Evolutionary conservation across 2,329 filamentous ascomycete genomes (phyloP), one percentile per base, ranked within the genome.

Genomic region (Colletotrichum cordylinicola): DNA sequence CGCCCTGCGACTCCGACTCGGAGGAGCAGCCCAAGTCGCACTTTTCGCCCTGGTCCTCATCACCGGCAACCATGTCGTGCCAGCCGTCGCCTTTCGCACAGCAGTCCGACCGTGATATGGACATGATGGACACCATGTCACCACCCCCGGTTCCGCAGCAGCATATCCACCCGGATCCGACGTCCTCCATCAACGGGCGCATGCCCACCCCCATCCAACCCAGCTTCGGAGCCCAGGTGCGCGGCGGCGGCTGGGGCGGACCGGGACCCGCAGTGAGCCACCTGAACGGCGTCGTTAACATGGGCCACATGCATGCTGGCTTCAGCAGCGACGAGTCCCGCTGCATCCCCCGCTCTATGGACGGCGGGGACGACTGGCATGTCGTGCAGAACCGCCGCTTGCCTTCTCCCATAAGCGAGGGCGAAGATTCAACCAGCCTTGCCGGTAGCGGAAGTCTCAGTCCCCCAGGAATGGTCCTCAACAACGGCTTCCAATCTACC

Each of bases 191-290:
- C 61, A 84, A 84, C 24, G 86, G 87, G 73, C 89, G 90, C 64
- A 88, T 92, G 82, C 90, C 90, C 4, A 92, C 91, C 3, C 90
- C 90, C 3, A 91, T 92, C n/a, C 88, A 91, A 78, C 88, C 89
- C 75, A 90, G 84, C 67, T 92, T 92, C 79, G 88, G 89, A 2
- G 86, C 87, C 4, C 90, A 92, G 79, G 85, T 91, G 29, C 86
- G 88, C 72, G 89, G 89, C n/a, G 88, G 78, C 87, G 86, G 78
- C 87, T 88, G 85, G 85, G 85, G 78, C 82, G 83, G 81, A 79
- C 82, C 66, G 79, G 82, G 24, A 78, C 67, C 73, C 39, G 64
- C 69, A 52, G 56, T 78, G 78, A 85, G 66, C 73, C 85, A 78
- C 66, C 78, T 78, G 13, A 86, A 83, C 74, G 85, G 83, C 27